Base-by-base conservation (phyloP, 1,284 basidiomycete genomes). In the Neolentinus lepideus region DNA sequence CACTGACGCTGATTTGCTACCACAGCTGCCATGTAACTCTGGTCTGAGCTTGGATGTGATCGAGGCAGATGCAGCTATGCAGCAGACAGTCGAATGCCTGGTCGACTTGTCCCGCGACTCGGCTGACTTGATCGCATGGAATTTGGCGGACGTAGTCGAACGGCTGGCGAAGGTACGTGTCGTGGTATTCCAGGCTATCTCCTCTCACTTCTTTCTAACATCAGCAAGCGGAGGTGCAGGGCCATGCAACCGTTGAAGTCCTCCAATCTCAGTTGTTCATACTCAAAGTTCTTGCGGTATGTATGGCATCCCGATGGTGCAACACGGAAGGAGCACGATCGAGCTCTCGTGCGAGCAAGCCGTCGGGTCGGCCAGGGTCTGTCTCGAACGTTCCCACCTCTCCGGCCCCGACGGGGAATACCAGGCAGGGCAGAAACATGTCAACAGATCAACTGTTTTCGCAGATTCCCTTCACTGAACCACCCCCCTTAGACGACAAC, bases 221-320 rank as follows among this genome's bases (percentile, higher is more conserved):
- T 61, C 59, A 83, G 77, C 78, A 81, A 73, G 73, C 76, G 55
- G 80, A 84, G 62, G 59, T 67, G 25, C 71, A 73, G 38, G 76
- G 78, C 51, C 75, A 79, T 57, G 75, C 80, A 57, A 77, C 84
- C 0, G 75, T 90, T 24, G 87, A 92, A 59, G 80, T 88, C 53
- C 79, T 96, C 8, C 92, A 96, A 65, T 96, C 94, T 0, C 92
- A 96, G 67, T 77, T 97, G 1, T 93, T 93, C 64, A 72, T 97
- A 27, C 78, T 97, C 61, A 93, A 96, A 70, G 84, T 96, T 43
- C 73, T 98, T 19, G 81, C 88, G 33, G 79, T 80, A 66, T 83
- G 81, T 59, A 81, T 97, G 76, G 83, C 90, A 11, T 85, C 89
- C 22, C 86, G 90, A 50, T 94, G 90, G 89, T 71, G 72, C 62